Base-by-base conservation (phyloP, 2,329 filamentous ascomycete species). In the Stagonosporopsis tanaceti region DNA sequence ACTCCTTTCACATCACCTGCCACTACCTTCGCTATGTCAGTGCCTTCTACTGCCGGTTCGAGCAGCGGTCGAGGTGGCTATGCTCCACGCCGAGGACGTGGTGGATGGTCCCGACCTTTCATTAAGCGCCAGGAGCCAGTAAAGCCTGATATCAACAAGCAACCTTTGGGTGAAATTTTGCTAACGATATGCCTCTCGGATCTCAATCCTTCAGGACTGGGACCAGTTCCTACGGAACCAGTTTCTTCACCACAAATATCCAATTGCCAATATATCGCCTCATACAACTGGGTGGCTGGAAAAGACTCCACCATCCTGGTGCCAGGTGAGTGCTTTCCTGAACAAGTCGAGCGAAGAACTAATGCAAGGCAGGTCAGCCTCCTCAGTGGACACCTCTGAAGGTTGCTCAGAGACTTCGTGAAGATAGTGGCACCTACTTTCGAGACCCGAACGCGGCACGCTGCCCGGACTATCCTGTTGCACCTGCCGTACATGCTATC, bases 371-470 rank as follows among this genome's bases (percentile, higher is more conserved):
- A 85, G 84, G 84, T 3, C 75, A 72, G 45, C 84, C 84, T 17
- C 81, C 83, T 7, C 67, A 63, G 5, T 87, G 84, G 84, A 80
- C 77, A 4, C 83, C 84, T 11, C 73, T 76, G 0, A 24, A 60
- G 2, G 46, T 63, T 2, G 61, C 74, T 17, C 63, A 50, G 12
- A 62, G 74, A 46, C 72, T 86, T 9, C 59, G 65, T 8, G 68
- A 75, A 59, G 85, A 87, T 60, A 66, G 59, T 7, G 83, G 82
- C 2, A 63, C 74, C 0, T 87, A 82, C 63, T 86, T 79, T 58
- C 82, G 83, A 3, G 85, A 88, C 63, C 68, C 75, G 2, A 87
- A 87, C 57, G 80, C 83, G 0, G 82, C 82, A 0, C 76, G 74
- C 2, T 84, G 76, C 52, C 79, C 84, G 1, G 42, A 63, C 0